Percentiles rank a stretch among this genome's conserved stretches.
Conservation (phyloP, 1,139 yeast species). For the Ogataea hybrid region DNA sequence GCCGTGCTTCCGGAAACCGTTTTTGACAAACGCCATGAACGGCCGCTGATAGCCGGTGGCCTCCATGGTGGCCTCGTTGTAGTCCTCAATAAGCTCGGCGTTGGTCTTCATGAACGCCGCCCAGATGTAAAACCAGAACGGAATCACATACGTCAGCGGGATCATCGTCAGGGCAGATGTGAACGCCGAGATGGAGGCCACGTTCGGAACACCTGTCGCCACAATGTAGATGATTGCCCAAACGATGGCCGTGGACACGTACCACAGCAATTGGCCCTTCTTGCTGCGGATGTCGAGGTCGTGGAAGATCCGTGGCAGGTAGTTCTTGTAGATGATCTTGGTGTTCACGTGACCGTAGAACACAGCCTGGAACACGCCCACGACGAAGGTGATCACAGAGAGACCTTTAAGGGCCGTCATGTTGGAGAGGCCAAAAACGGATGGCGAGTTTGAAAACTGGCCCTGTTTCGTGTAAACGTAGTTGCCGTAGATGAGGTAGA, state of each 20-base stretch:
- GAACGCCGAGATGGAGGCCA: conserved; percentile 45
- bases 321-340: conserved; percentile 41
- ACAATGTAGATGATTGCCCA: conserved; percentile 43
- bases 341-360: conserved; percentile 44
- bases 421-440: conserved; percentile 40
- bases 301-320: conserved; percentile 34
- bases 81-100: conserved; percentile 7
- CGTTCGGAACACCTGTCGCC: conserved; percentile 56
- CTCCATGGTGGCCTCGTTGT: conserved; percentile 9
- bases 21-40: neutral
- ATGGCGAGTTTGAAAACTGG: conserved; percentile 41
- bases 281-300: conserved; percentile 35
- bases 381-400: conserved; percentile 37
- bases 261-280: conserved; percentile 38
- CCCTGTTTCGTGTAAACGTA: conserved; percentile 43
- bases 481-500: conserved; percentile 40
- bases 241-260: conserved; percentile 33
- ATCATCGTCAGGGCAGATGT: conserved; percentile 51
- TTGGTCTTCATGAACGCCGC: conserved; percentile 11
- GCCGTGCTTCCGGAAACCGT: conserved; percentile 18
- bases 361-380: conserved; percentile 42
- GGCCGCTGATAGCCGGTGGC: conserved; percentile 3
- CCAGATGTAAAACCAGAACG: conserved; percentile 34
- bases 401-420: conserved; percentile 39
- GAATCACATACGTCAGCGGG: conserved; percentile 46